Evolutionary conservation across 139 green algal genomes (phyloP).

Genomic region (Chlorella sp.): DNA sequence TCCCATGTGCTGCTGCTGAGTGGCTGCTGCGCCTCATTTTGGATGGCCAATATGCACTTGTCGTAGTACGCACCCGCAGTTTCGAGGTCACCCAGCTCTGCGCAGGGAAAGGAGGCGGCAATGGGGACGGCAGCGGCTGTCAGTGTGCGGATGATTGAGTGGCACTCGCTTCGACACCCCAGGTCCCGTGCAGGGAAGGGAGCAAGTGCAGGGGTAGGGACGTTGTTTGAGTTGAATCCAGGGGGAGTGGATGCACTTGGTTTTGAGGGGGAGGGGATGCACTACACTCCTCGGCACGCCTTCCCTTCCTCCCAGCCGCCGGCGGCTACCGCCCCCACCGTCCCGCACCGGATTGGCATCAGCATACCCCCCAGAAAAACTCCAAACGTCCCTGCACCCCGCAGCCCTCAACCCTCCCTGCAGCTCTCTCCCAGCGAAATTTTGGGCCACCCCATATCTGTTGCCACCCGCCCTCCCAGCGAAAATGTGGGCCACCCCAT

Average conservation of each 20-base stretch:
- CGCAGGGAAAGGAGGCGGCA: background rate
- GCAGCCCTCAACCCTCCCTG: no score
- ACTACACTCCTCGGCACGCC: no score
- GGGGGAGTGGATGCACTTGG: no score
- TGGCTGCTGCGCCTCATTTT: constrained; percentile 16
- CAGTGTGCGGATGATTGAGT: background rate
- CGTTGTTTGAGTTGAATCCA: no score
- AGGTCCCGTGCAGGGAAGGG: background rate
- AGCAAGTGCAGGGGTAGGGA: no score
- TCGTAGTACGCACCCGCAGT: constrained; percentile 53
- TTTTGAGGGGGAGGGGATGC: no score
- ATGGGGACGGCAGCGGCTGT: background rate
- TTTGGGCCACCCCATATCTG: no score
- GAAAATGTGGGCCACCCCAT: no score
- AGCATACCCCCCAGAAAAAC: background rate
- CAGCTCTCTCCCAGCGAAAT: constrained; percentile 28
- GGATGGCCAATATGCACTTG: constrained; percentile 47
- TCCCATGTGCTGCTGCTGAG: constrained; percentile 18
- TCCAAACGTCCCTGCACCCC: constrained; percentile 48
- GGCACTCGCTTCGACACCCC: background rate
- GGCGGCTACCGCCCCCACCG: no score
- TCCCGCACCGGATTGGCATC: no score
- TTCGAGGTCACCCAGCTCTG: constrained; percentile 54
- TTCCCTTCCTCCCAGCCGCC: no score
- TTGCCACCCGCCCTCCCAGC: background rate